A percentile compares a stretch with the other conserved stretches of the same genome.
Conservation (phyloP, 805 yeast species). For the Metschnikowia lunata region DNA sequence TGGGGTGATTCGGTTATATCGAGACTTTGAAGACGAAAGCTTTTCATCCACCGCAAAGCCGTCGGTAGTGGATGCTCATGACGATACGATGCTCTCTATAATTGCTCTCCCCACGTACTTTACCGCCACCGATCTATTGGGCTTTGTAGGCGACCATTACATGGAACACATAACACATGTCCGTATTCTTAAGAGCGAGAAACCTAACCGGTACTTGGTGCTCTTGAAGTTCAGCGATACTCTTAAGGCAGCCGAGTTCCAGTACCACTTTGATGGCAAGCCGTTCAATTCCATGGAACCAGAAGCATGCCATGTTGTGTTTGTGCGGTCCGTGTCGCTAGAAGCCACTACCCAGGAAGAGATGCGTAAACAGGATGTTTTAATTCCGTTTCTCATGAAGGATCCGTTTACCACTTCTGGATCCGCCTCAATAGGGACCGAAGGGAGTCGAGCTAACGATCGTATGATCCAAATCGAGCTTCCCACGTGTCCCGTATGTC, state of each 20-base stretch:
- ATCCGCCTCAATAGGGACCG: neutral
- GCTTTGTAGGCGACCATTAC: conserved; percentile 67
- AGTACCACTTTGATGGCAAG: conserved; percentile 62
- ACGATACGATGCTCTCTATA: conserved; percentile 68
- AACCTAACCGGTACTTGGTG: conserved; percentile 68
- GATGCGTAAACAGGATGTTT: conserved; percentile 15
- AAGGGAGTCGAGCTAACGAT: neutral
- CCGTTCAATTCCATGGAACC: conserved; percentile 85
- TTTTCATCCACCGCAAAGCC: conserved; percentile 4
- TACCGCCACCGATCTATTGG: conserved; percentile 77
- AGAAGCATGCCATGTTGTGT: conserved; percentile 74
- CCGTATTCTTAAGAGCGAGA: conserved; percentile 62
- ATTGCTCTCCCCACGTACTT: conserved; percentile 86
- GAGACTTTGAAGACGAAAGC: conserved; percentile 42
- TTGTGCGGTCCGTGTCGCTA: conserved; percentile 56
- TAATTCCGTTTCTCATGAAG: conserved; percentile 62
- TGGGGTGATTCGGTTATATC: conserved; percentile 67
- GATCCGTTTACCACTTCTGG: conserved; percentile 62
- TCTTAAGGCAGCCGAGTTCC: conserved; percentile 58
- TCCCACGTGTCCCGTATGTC: conserved; percentile 91
- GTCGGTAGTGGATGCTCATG: conserved; percentile 30
- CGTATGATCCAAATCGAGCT: conserved; percentile 46
- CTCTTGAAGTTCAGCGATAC: conserved; percentile 65
- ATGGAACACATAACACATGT: conserved; percentile 60
- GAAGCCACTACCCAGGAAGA: conserved; percentile 9